A percentile compares a stretch with the other conserved stretches of the same genome.
phyloP scores from a whole-genome alignment of 805 yeast species.

The Suhomyces kilbournensis region DNA sequence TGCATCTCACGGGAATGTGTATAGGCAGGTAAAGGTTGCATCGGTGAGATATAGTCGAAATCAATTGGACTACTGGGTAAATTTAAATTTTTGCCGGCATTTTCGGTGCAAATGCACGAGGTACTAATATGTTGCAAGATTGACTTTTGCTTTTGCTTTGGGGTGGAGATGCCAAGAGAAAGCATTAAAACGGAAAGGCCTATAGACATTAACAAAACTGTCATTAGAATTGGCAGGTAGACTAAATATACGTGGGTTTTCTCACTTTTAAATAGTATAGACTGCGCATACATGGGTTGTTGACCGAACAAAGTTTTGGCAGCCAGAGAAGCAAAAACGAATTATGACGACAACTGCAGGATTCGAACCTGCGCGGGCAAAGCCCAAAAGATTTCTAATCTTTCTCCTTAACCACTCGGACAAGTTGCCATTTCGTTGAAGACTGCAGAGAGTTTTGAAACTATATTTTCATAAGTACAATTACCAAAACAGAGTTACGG shows the following conservation, averaged over 20 bases:
- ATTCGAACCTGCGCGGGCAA: slow-evolving; percentile 51
- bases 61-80: neutral
- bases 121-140: neutral
- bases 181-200: neutral
- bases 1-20: neutral
- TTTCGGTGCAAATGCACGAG: neutral
- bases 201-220: neutral
- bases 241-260: neutral
- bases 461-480: neutral
- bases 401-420: slow-evolving; percentile 70
- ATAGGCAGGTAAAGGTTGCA: neutral
- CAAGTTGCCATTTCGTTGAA: slow-evolving; percentile 31
- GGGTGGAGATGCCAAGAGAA: neutral
- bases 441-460: neutral
- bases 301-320: neutral
- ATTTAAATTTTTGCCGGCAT: neutral
- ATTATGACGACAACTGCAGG: slow-evolving; percentile 64
- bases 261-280: neutral
- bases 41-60: neutral
- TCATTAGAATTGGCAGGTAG: neutral
- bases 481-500: no score
- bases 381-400: slow-evolving; percentile 42
- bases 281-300: neutral
- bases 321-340: slow-evolving; percentile 20
- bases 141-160: neutral